These are phyloP conservation scores for Lepidium sativum DNA, from an alignment of 345 rosid genomes.

Conservation along the genomic window DNA sequence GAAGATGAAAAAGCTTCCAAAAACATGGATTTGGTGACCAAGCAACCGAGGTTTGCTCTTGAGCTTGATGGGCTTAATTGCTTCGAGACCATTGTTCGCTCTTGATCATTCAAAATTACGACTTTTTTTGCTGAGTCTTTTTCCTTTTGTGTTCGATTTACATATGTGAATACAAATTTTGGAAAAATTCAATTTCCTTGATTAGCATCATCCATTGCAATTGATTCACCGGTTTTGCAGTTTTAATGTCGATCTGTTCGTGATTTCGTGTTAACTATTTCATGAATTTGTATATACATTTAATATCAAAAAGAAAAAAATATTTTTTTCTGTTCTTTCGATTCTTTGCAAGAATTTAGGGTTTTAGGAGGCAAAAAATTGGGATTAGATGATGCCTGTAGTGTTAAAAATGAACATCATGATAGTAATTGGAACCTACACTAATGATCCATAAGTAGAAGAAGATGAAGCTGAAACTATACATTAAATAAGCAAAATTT, in stretches of 20 bases:
- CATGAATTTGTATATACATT: background rate
- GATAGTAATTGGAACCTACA: background rate
- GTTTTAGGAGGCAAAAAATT: conserved; percentile 2
- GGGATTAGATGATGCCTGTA: background rate
- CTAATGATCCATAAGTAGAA: conserved; percentile 5
- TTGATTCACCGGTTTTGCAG: conserved; percentile 2
- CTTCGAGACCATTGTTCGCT: conserved; percentile 51
- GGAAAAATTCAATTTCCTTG: background rate
- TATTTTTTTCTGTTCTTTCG: background rate
- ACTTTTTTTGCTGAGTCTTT: background rate
- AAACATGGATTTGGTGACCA: background rate
- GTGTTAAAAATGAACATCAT: conserved; percentile 12
- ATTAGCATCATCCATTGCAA: background rate
- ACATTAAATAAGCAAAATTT: background rate
- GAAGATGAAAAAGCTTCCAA: conserved; percentile 8
- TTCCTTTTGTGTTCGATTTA: background rate
- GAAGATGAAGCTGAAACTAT: conserved; percentile 5
- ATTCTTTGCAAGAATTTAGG: background rate
- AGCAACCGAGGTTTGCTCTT: conserved; percentile 37
- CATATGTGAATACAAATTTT: conserved; percentile 6
- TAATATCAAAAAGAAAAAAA: background rate
- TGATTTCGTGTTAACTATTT: background rate
- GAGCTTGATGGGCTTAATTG: conserved; percentile 66
- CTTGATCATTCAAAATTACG: conserved; percentile 14
- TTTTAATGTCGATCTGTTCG: background rate